Percentiles rank a stretch among this genome's conserved stretches.
Conservation (phyloP, 306 rosid genomes). For the Abrus pulchellus region DNA sequence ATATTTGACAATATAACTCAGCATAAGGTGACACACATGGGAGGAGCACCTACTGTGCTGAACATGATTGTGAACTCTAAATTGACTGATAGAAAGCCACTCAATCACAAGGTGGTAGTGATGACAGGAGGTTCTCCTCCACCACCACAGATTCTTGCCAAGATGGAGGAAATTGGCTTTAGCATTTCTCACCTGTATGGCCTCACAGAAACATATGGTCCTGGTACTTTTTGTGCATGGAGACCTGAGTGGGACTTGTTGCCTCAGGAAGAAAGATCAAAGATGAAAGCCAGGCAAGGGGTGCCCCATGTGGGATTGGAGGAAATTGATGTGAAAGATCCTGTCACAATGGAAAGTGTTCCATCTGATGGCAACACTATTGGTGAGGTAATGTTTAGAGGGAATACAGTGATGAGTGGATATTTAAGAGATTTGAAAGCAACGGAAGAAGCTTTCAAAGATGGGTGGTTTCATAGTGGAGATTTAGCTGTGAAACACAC, state of each 20-base stretch:
- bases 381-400: conserved; percentile 86
- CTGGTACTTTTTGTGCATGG: conserved; percentile 77
- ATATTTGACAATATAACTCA: conserved; percentile 63
- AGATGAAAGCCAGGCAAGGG: conserved; percentile 77
- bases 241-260: conserved; percentile 77
- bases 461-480: conserved; percentile 90
- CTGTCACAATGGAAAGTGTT: conserved; percentile 73
- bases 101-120: conserved; percentile 69
- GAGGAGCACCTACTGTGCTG: conserved; percentile 83
- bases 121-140: conserved; percentile 87
- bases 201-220: conserved; percentile 85
- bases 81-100: conserved; percentile 51
- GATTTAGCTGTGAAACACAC: conserved; percentile 83
- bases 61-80: conserved; percentile 84
- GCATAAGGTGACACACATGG: conserved; percentile 84
- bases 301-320: conserved; percentile 70
- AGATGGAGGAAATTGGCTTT: conserved; percentile 89
- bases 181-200: conserved; percentile 77
- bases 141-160: conserved; percentile 68
- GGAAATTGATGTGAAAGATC: conserved; percentile 73
- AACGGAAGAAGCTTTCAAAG: conserved; percentile 73
- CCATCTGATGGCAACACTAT: conserved; percentile 75
- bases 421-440: conserved; percentile 75
- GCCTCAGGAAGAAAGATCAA: conserved; percentile 57
- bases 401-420: conserved; percentile 94